A percentile compares a stretch with the other conserved stretches of the same genome.
Conservation (phyloP, 2,329 filamentous ascomycete species). For the Chaetomiaceae sp. region DNA sequence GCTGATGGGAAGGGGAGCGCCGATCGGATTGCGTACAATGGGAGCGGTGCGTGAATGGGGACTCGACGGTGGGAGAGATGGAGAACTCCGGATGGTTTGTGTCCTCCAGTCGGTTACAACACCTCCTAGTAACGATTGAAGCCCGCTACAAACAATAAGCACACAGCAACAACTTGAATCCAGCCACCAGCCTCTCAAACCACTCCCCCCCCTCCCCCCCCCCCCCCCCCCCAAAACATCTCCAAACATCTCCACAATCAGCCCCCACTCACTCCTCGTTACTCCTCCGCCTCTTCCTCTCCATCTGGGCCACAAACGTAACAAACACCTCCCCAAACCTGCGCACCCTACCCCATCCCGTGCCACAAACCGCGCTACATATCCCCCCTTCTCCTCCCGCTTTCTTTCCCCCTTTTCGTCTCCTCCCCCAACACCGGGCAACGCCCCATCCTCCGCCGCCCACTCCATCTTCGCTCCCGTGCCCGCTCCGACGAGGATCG, state of each 20-base stretch:
- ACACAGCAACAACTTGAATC: too few relatives aligned
- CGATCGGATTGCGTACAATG: conserved; percentile 21
- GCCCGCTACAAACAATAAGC: too few relatives aligned
- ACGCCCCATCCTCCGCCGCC: background rate
- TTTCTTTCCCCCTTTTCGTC: background rate
- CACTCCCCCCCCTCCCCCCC: background rate
- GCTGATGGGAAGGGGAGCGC: conserved; percentile 4
- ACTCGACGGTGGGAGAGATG: background rate
- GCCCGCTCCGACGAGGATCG: background rate
- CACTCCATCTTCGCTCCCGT: background rate
- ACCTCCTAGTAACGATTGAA: too few relatives aligned
- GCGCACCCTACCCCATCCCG: background rate
- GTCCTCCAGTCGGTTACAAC: too few relatives aligned
- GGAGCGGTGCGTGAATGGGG: conserved; percentile 1
- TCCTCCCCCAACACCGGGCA: background rate
- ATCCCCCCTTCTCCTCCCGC: background rate
- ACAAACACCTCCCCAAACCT: conserved; percentile 18
- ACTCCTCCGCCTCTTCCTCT: conserved; percentile 14
- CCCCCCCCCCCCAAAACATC: background rate
- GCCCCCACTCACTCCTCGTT: too few relatives aligned
- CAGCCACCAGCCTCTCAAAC: background rate
- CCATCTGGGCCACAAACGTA: conserved; percentile 14
- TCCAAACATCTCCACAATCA: background rate
- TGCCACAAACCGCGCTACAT: background rate
- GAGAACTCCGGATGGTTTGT: too few relatives aligned